Percentiles rank a stretch among this genome's conserved stretches.
Evolutionary conservation across 2,329 filamentous ascomycete genomes (phyloP).

Genomic region (Fusarium mangiferae): DNA sequence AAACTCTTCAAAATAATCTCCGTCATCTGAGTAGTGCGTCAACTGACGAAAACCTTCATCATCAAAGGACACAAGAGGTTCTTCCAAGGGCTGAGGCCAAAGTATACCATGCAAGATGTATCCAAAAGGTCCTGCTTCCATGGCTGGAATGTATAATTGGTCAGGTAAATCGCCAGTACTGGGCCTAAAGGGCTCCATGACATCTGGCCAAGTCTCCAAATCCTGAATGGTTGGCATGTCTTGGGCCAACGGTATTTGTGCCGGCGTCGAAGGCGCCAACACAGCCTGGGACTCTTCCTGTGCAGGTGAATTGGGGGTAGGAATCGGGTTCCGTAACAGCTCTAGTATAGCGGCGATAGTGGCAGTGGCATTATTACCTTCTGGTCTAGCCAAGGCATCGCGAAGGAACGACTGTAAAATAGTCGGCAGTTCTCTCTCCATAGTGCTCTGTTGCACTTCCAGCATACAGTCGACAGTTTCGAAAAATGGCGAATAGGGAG

Average conservation of each 20-base stretch:
- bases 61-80: accelerated
- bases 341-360: accelerated
- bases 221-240: accelerated
- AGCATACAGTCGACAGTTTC: neutral
- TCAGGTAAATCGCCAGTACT: accelerated
- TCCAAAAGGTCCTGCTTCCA: neutral
- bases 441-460: accelerated
- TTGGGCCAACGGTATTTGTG: accelerated
- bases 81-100: too few species aligned
- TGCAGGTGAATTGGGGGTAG: accelerated
- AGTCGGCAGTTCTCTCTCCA: neutral
- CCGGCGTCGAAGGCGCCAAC: accelerated
- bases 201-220: accelerated
- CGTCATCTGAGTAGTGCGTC: neutral
- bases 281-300: accelerated
- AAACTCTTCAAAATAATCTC: neutral
- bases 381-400: accelerated
- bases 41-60: accelerated
- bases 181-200: neutral
- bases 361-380: accelerated
- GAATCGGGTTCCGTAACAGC: accelerated
- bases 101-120: too few species aligned
- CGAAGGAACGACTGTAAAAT: accelerated
- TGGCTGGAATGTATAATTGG: accelerated
- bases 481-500: accelerated